These are phyloP conservation scores for Metschnikowia colocasiae DNA, from an alignment of 805 yeast species.

Conservation along the genomic window DNA sequence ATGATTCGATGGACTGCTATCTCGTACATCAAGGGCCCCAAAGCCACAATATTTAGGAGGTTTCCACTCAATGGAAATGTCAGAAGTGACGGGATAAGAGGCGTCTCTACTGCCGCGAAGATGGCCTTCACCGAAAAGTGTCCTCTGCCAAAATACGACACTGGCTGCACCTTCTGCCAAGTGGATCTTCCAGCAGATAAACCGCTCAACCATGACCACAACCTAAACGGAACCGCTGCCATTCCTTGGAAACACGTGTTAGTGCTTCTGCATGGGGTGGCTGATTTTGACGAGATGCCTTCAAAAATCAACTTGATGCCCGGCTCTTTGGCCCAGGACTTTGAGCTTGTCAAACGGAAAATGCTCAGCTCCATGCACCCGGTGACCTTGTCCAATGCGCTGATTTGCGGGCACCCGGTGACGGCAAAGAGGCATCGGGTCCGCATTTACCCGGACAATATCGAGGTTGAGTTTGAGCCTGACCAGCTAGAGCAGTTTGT, in stretches of 20 bases:
- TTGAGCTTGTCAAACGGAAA: constrained; percentile 31
- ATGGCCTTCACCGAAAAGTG: constrained; percentile 25
- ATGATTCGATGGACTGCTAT: background rate
- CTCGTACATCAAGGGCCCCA: background rate
- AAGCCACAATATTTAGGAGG: background rate
- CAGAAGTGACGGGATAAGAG: background rate
- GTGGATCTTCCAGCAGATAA: constrained; percentile 38
- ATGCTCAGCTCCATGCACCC: constrained; percentile 46
- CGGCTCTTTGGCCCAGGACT: constrained; percentile 39
- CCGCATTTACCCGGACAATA: constrained; percentile 53
- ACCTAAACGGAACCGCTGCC: constrained; percentile 47
- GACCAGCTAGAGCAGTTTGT: constrained; percentile 35
- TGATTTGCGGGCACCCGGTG: constrained; percentile 11
- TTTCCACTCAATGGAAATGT: background rate
- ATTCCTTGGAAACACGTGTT: constrained; percentile 55
- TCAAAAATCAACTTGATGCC: constrained; percentile 49
- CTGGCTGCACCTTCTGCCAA: constrained; percentile 61
- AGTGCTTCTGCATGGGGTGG: constrained; percentile 43
- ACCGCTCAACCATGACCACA: constrained; percentile 37
- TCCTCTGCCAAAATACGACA: constrained; percentile 50
- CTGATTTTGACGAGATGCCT: constrained; percentile 41
- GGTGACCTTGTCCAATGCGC: constrained; percentile 46
- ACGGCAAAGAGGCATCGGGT: constrained; percentile 23
- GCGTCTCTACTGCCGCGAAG: background rate
- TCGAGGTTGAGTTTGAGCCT: constrained; percentile 35